phyloP scores from a whole-genome alignment of 495 filamentous ascomycete species.

The Rostrohypoxylon terebratum region DNA sequence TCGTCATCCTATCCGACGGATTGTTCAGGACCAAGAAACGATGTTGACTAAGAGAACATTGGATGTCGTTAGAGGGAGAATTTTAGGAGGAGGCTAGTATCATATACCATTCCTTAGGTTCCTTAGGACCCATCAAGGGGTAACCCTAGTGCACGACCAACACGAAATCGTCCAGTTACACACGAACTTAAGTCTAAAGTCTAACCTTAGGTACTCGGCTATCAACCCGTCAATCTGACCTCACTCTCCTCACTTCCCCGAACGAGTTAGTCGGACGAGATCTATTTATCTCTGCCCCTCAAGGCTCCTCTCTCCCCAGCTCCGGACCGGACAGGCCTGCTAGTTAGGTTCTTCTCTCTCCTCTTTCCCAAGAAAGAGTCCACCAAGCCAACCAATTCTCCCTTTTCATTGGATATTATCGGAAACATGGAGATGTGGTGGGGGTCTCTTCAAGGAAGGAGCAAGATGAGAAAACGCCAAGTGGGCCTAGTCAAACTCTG shows the following conservation, averaged over 20 bases:
- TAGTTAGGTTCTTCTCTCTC: neutral
- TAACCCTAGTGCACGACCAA: constrained; percentile 4
- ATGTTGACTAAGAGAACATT: neutral
- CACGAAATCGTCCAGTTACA: constrained; percentile 13
- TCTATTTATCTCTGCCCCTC: constrained; percentile 31
- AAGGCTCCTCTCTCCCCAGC: constrained; percentile 15
- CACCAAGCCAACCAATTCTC: constrained; percentile 22
- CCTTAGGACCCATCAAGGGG: neutral
- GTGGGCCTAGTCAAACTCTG: constrained; percentile 24
- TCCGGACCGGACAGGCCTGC: constrained; percentile 30
- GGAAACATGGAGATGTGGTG: constrained; percentile 21
- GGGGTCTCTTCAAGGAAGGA: constrained; percentile 18
- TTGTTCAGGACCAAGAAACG: neutral
- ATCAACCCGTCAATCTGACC: constrained; percentile 38
- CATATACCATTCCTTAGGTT: neutral
- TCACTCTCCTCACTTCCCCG: constrained; percentile 35
- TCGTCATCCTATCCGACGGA: too few species aligned
- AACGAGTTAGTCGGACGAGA: constrained; percentile 31
- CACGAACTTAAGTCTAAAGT: constrained; percentile 18
- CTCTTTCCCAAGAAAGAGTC: constrained; percentile 24
- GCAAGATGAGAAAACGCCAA: constrained; percentile 25
- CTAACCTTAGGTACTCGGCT: constrained; percentile 7
- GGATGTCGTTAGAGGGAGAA: neutral
- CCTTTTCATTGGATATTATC: constrained; percentile 25
- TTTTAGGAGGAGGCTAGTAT: neutral